Evolutionary conservation across 495 filamentous ascomycete species (phyloP), one percentile per base, ranked within the genome.

Genomic region (Daldinia grandis): DNA sequence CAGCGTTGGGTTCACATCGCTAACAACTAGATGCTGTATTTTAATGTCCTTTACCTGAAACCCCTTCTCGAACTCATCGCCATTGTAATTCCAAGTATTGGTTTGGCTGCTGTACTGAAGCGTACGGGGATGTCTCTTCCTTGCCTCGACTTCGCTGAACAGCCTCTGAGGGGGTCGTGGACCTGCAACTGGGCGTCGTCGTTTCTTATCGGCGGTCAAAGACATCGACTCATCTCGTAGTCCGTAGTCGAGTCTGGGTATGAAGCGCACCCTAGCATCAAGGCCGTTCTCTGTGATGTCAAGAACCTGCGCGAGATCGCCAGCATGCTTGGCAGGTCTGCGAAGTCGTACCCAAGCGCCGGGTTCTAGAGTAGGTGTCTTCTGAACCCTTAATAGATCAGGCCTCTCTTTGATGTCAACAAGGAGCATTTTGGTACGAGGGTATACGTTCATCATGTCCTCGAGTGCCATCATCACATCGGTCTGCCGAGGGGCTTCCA

Each of bases 331-430:
- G 9, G 91, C 88, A 4, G 86, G 86, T 51, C 92, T 89, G 79
- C 89, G 91, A 66, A 98, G 87, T 56, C 96, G 92, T 51, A 98
- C 95, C 88, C 95, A 99, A 35, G 90, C 90, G 65, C 94, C 95
- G 31, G 92, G 92, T 61, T 93, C 85, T 30, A 99, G 83, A n/a
- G 90, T 89, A 56, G 93, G 91, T 0, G 89, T 93, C 81, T 97
- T 97, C 30, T 87, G 87, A 30, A 94, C 93, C 27, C 93, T 88
- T n/a, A 99, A 81, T 8, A 99, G 88, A 79, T 98, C 95, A 0
- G 96, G 94, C 90, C 97, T 96, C 79, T 99, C 96, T 78, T 94
- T 94, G 72, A 98, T 93, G n/a, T 94, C 93, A 47, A 98, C 92
- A 35, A 97, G 79, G 37, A 93, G 86, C 78, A 93, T 87, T 78